Conservation (phyloP, 495 filamentous ascomycete genomes). For the Aspergillus bertholletiae region DNA sequence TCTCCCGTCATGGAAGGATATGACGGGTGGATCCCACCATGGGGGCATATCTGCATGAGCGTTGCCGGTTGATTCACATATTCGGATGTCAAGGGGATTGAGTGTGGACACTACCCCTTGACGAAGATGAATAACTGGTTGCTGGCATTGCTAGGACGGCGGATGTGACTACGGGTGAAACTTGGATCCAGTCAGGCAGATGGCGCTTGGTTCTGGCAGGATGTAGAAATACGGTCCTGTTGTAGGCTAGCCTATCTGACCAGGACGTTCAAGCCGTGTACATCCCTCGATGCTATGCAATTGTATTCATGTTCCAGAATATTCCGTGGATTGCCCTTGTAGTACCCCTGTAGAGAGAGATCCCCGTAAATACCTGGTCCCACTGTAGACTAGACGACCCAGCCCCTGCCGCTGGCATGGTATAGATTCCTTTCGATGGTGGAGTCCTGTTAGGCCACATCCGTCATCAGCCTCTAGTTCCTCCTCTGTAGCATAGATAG, state of each 20-base stretch:
- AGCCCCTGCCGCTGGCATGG: neutral
- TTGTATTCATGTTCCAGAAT: constrained; percentile 7
- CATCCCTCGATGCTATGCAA: constrained; percentile 5
- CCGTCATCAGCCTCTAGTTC: neutral
- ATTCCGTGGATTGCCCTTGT: constrained; percentile 1
- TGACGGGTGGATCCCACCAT: constrained; percentile 14
- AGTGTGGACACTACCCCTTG: constrained; percentile 7
- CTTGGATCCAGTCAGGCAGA: neutral
- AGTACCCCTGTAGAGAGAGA: neutral
- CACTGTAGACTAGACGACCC: neutral
- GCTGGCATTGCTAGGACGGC: constrained; percentile 12
- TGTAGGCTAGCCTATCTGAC: neutral
- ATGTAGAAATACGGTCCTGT: neutral
- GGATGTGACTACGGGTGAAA: constrained; percentile 4
- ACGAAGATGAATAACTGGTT: constrained; percentile 13
- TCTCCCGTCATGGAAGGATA: constrained; percentile 1
- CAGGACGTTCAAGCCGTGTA: neutral
- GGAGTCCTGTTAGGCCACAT: neutral
- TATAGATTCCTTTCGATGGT: neutral
- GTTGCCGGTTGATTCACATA: constrained; percentile 11
- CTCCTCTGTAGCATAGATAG: neutral
- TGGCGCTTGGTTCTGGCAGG: neutral
- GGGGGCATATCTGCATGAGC: constrained; percentile 23
- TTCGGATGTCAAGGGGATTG: constrained; percentile 13
- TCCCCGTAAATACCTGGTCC: neutral